A percentile compares a stretch with the other conserved stretches of the same genome.
phyloP scores from a whole-genome alignment of 2,329 filamentous ascomycete genomes.

The Didymella glomerata region DNA sequence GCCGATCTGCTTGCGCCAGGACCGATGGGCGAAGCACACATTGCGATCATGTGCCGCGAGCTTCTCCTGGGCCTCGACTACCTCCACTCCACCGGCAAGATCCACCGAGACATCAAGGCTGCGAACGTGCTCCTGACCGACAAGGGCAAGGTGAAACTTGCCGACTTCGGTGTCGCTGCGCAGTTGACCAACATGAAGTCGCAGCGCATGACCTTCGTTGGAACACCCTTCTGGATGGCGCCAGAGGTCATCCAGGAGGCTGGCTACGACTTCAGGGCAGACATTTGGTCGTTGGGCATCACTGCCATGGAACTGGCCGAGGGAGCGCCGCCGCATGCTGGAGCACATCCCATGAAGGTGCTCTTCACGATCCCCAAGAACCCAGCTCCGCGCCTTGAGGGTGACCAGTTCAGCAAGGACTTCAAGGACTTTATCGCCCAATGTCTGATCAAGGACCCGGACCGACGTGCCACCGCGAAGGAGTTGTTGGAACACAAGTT shows the following conservation, averaged over 20 bases:
- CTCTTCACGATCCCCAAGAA: conserved; percentile 96
- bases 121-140: conserved; percentile 95
- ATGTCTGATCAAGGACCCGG: conserved; percentile 91
- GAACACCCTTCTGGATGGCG: conserved; percentile 95
- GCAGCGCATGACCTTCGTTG: conserved; percentile 95
- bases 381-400: conserved; percentile 82
- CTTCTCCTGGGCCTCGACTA: conserved; percentile 91
- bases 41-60: conserved; percentile 93
- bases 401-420: conserved; percentile 79
- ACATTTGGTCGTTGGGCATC: conserved; percentile 97
- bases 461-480: conserved; percentile 82
- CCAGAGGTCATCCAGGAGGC: conserved; percentile 98
- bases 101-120: conserved; percentile 96
- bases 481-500: conserved; percentile 90
- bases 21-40: conserved; percentile 85
- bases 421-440: conserved; percentile 94
- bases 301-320: conserved; percentile 91
- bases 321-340: conserved; percentile 91
- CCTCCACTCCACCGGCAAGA: conserved; percentile 91
- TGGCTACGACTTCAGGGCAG: conserved; percentile 96
- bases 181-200: conserved; percentile 98
- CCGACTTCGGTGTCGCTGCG: conserved; percentile 95
- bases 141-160: conserved; percentile 89
- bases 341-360: conserved; percentile 98
- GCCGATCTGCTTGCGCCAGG: conserved; percentile 93